Evolutionary conservation across 2,329 filamentous ascomycete genomes (phyloP).

Genomic region (Cercospora beticola): DNA sequence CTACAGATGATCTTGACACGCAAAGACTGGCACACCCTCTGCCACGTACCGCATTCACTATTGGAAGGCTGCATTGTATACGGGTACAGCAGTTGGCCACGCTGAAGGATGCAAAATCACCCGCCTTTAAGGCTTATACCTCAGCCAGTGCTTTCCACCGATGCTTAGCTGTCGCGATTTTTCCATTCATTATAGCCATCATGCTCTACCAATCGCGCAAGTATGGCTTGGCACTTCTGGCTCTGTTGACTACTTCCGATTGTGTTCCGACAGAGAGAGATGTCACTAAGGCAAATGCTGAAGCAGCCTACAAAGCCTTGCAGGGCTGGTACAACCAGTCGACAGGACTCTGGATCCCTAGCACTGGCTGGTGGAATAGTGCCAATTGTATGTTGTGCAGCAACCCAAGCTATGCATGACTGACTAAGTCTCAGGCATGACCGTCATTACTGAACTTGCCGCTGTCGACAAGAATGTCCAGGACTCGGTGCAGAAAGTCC

Average conservation of each 20-base stretch:
- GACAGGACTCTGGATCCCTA: constrained; percentile 36
- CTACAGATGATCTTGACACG: background rate
- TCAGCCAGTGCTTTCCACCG: background rate
- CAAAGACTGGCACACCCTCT: background rate
- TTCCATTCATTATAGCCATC: constrained; percentile 4
- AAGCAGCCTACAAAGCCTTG: constrained; percentile 28
- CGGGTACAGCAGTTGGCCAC: background rate
- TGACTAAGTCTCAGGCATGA: constrained; percentile 23
- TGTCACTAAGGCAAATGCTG: constrained; percentile 28
- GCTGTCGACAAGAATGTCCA: constrained; percentile 29
- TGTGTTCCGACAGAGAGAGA: constrained; percentile 19
- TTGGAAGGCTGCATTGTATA: constrained; percentile 2
- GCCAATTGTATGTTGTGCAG: constrained; percentile 30
- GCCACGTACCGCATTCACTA: constrained; percentile 2
- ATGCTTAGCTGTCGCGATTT: background rate
- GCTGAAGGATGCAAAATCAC: background rate
- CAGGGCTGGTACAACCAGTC: constrained; percentile 36
- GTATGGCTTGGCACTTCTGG: constrained; percentile 7
- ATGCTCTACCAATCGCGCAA: constrained; percentile 2
- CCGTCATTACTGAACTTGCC: constrained; percentile 33
- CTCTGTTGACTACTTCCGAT: constrained; percentile 6
- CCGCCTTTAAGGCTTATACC: background rate
- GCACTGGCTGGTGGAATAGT: constrained; percentile 37
- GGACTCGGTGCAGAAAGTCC: constrained; percentile 15
- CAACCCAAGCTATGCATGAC: background rate